phyloP scores from a whole-genome alignment of 805 yeast species.

The Lipomyces anomalus region DNA sequence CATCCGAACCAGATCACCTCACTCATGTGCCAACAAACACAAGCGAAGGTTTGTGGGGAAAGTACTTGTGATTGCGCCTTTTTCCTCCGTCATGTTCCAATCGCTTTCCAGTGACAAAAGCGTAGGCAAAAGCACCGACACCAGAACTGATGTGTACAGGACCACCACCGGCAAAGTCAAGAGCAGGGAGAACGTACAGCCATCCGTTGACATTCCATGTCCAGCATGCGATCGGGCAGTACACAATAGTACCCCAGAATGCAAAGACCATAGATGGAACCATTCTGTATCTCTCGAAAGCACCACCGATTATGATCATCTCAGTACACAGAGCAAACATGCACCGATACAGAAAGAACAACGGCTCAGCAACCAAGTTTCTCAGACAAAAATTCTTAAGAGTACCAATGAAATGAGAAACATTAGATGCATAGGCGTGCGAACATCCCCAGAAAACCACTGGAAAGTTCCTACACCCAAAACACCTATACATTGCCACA shows the following conservation, averaged over 20 bases:
- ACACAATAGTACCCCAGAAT: conserved; percentile 94
- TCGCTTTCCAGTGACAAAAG: conserved; percentile 88
- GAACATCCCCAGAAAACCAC: conserved; percentile 99
- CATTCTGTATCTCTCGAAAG: conserved; percentile 92
- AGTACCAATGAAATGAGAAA: conserved; percentile 71
- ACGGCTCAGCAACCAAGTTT: conserved; percentile 75
- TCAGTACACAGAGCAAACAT: conserved; percentile 95
- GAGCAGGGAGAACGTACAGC: conserved; percentile 74
- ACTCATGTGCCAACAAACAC: conserved; percentile 90
- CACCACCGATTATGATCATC: conserved; percentile 93
- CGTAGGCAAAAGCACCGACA: conserved; percentile 89
- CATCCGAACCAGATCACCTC: conserved; percentile 98
- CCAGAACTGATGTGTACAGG: conserved; percentile 96
- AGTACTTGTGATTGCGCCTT: conserved; percentile 5
- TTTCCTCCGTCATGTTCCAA: conserved; percentile 37
- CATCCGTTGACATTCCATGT: conserved; percentile 95
- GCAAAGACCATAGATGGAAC: conserved; percentile 95
- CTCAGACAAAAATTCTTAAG: conserved; percentile 73
- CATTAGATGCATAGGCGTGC: conserved; percentile 69
- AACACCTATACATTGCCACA: conserved; percentile 93
- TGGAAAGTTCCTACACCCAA: conserved; percentile 78
- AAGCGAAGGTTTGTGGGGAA: conserved; percentile 82
- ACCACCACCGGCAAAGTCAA: conserved; percentile 98
- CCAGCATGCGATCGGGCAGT: conserved; percentile 96
- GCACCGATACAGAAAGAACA: conserved; percentile 88